These are phyloP conservation scores for Blastobotrys parvus DNA, from an alignment of 805 yeast genomes.

Conservation along the genomic window DNA sequence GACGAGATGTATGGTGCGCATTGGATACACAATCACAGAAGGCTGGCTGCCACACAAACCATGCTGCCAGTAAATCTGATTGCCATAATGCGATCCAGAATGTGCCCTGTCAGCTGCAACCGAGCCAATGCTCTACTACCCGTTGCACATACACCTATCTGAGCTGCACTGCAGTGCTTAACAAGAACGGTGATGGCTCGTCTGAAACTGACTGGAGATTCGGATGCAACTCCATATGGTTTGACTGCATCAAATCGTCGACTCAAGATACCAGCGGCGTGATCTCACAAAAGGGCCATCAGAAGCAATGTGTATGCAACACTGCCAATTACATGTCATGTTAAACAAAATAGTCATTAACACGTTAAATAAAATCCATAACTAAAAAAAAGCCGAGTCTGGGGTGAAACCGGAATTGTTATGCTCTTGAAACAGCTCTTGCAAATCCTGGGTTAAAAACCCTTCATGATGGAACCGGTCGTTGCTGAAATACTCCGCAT, in stretches of 20 bases:
- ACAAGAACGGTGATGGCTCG: neutral
- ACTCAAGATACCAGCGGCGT: neutral
- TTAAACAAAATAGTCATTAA: no score
- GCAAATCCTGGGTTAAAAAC: conserved; percentile 2
- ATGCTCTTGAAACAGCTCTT: conserved; percentile 3
- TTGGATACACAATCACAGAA: neutral
- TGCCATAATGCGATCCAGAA: neutral
- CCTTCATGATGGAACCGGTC: conserved; percentile 6
- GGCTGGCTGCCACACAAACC: neutral
- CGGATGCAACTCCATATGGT: neutral
- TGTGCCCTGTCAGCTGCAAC: neutral
- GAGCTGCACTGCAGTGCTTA: neutral
- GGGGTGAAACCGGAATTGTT: conserved; percentile 2
- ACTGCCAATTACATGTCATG: neutral
- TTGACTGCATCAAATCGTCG: neutral
- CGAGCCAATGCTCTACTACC: no score
- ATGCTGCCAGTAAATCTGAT: neutral
- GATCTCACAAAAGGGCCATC: neutral
- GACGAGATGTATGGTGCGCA: neutral
- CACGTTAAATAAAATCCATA: no score
- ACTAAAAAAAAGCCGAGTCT: neutral
- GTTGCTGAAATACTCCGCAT: conserved; percentile 12
- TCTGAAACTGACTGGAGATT: neutral
- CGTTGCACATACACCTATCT: neutral
- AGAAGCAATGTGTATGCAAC: neutral